Evolutionary conservation across 2,329 filamentous ascomycete genomes (phyloP).

Genomic region (Fusarium napiforme): DNA sequence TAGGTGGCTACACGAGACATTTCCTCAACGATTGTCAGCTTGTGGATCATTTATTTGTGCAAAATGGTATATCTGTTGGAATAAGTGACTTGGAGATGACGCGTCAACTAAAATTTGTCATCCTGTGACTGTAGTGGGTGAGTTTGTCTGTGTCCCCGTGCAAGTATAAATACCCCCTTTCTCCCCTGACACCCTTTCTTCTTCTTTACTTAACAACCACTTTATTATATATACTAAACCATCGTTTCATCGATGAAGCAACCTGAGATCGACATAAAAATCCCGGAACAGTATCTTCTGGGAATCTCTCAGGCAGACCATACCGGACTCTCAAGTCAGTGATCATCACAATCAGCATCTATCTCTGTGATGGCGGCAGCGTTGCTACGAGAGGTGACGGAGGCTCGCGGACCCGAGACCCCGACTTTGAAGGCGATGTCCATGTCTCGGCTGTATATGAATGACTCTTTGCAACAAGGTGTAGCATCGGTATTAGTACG

Average conservation of each 20-base stretch:
- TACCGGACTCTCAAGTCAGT: neutral
- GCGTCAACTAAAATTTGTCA: rapidly evolving
- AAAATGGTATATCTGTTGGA: rapidly evolving
- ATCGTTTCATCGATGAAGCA: neutral
- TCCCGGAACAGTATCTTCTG: neutral
- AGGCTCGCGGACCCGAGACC: neutral
- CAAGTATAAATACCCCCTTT: neutral
- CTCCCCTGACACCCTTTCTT: neutral
- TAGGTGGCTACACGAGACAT: neutral
- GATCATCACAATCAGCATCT: neutral
- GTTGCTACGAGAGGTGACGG: neutral
- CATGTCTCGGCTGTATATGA: neutral
- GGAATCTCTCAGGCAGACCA: neutral
- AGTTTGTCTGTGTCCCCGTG: neutral
- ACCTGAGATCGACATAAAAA: neutral
- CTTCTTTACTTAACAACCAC: neutral
- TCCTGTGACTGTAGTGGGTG: neutral
- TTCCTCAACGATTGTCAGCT: neutral
- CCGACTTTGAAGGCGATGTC: rapidly evolving
- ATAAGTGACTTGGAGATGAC: rapidly evolving
- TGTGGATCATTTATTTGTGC: neutral
- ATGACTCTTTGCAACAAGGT: neutral
- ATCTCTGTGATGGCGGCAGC: neutral
- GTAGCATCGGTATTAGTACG: neutral
- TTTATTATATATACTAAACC: neutral